phyloP scores from a whole-genome alignment of 352 stramenopile genomes.

The Phytophthora citricola region DNA sequence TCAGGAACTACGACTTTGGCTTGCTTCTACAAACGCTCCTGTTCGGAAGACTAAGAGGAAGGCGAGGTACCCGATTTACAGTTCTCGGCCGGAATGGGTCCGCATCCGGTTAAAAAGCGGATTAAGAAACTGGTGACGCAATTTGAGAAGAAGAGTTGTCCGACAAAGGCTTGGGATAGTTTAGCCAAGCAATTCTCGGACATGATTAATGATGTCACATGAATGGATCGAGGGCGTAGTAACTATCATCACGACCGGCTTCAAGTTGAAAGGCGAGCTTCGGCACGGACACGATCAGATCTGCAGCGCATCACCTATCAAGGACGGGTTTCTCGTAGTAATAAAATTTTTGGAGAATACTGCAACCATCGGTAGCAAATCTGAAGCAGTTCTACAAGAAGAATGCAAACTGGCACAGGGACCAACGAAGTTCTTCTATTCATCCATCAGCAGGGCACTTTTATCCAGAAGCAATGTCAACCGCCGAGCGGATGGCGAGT shows the following conservation, averaged over 20 bases:
- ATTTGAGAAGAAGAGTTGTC: conserved; percentile 1
- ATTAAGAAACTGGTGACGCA: neutral
- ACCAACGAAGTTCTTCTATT: neutral
- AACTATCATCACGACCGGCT: no score
- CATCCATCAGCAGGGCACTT: neutral
- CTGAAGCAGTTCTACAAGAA: conserved; percentile 6
- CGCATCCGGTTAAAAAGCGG: neutral
- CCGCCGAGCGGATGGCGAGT: conserved; percentile 4
- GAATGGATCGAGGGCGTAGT: neutral
- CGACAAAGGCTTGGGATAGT: conserved; percentile 2
- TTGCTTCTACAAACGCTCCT: neutral
- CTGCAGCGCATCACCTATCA: neutral
- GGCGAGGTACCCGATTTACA: neutral
- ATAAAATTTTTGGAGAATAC: neutral
- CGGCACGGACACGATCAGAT: neutral
- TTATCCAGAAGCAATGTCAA: neutral
- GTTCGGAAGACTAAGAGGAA: neutral
- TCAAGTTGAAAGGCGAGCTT: no score
- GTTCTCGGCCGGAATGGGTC: neutral
- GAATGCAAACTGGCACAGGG: conserved; percentile 2
- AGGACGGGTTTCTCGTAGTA: neutral
- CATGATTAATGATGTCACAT: neutral
- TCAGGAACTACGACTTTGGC: conserved; percentile 9
- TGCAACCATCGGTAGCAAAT: neutral
- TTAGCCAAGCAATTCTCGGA: conserved; percentile 3